Base-by-base conservation (phyloP, 1,139 yeast genomes). In the Candida anutae region DNA sequence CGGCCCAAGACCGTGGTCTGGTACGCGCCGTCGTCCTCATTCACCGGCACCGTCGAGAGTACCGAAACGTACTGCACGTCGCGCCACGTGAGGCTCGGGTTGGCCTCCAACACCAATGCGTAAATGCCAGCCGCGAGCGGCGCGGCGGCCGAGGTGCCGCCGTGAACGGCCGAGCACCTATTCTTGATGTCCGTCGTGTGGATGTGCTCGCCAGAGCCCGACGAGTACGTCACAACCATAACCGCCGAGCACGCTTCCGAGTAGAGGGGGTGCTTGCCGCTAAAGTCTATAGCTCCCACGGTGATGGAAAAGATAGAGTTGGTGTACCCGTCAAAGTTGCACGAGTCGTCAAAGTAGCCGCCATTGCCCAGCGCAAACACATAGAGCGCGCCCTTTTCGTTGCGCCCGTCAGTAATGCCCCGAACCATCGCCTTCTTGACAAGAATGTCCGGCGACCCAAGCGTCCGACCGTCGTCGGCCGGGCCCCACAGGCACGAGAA, bases 401-500 rank as follows among this genome's bases (percentile, higher is more conserved):
- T 53, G 39, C 99, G 69, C 13, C 99, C 99, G 16, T 81, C 76
- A 38, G 73, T 77, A n/a, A 85, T 67, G 28, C 96, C 96, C 45
- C 78, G 79, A 13, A 83, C 52, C 55, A 93, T 69, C 1, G 98
- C 94, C 38, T 82, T 75, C 43, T 74, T 72, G 8, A 90, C 95
- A 20, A 88, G 46, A 21, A 59, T 50, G 15, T 85, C 84, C 0
- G 98, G 98, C 5, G 74, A 94, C 26, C 84, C 85, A 65, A 90
- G 73, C 0, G 95, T 74, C 35, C 54, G 65, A 0, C 98, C 99
- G 50, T 88, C 83, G 52, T 93, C 99, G 2, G 88, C 73, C 1
- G 99, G 99, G 2, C 99, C 99, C 99, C 99, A 93, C 4, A 95
- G 85, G 53, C 99, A 93, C 3, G 95, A 84, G 53, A 85, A 93